These are phyloP conservation scores for Nevesoporus exiguus DNA, from an alignment of 768 basidiomycete genomes.

Conservation along the genomic window DNA sequence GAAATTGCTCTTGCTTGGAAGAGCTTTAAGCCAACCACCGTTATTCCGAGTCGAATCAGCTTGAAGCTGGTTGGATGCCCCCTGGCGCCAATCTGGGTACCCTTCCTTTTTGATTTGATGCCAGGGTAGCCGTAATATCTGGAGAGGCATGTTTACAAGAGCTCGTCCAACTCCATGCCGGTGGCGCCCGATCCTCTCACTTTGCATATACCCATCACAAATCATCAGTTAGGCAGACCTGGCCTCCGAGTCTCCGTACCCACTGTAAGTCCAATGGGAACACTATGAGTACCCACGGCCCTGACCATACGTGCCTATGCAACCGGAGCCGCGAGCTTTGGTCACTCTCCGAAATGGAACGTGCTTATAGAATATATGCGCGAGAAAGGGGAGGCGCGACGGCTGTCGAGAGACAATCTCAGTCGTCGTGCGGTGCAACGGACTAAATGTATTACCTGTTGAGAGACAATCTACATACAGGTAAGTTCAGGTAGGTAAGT, in stretches of 20 bases:
- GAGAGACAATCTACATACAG: too few species aligned
- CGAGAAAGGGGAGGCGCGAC: too few species aligned
- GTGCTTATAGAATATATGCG: too few species aligned
- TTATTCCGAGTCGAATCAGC: too few species aligned
- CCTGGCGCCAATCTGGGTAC: background rate
- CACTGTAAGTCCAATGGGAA: slow-evolving; percentile 20
- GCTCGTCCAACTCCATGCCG: background rate
- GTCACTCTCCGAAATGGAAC: slow-evolving; percentile 28
- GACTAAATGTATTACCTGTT: too few species aligned
- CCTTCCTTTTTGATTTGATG: background rate
- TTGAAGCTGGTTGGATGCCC: background rate
- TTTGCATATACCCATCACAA: slow-evolving; percentile 1
- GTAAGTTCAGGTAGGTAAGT: too few species aligned
- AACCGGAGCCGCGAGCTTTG: slow-evolving; percentile 29
- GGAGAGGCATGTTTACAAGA: background rate
- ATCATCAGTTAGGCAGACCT: slow-evolving; percentile 23
- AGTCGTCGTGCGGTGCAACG: too few species aligned
- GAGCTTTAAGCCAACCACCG: background rate
- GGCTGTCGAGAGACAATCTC: too few species aligned
- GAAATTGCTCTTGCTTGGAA: background rate
- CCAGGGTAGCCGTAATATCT: too few species aligned
- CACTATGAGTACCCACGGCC: background rate
- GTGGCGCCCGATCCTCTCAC: background rate
- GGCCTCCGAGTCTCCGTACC: slow-evolving; percentile 35
- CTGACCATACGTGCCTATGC: background rate